Evolutionary conservation across 2,329 filamentous ascomycete genomes (phyloP).

Genomic region (Dothideomycetes sp.): DNA sequence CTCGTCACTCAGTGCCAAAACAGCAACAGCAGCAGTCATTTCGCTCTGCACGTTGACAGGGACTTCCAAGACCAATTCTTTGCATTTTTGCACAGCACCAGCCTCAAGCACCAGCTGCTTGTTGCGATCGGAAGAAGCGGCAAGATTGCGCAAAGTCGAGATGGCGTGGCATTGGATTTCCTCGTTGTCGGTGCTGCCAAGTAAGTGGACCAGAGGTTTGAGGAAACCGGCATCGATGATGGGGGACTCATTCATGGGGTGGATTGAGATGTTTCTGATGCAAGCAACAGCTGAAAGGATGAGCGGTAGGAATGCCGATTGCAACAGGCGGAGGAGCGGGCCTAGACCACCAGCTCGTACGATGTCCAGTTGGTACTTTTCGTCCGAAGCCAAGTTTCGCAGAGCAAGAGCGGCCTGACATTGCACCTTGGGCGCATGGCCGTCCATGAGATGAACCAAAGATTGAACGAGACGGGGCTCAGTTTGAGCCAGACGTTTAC

Average conservation of each 20-base stretch:
- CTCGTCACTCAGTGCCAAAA: slow-evolving; percentile 89
- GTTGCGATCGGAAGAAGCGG: slow-evolving; percentile 93
- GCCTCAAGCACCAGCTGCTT: slow-evolving; percentile 96
- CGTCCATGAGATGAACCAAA: slow-evolving; percentile 93
- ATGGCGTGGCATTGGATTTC: slow-evolving; percentile 99
- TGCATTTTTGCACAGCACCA: slow-evolving; percentile 96
- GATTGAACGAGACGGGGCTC: slow-evolving; percentile 89
- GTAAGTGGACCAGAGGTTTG: slow-evolving; percentile 82
- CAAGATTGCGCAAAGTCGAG: slow-evolving; percentile 88
- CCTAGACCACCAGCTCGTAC: slow-evolving; percentile 79
- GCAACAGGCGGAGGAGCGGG: slow-evolving; percentile 77
- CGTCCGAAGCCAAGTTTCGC: slow-evolving; percentile 90
- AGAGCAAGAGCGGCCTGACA: slow-evolving; percentile 93
- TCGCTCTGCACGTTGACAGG: slow-evolving; percentile 93
- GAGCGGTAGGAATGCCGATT: slow-evolving; percentile 89
- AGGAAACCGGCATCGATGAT: slow-evolving; percentile 97
- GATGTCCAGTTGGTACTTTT: slow-evolving; percentile 97
- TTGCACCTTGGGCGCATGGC: slow-evolving; percentile 92
- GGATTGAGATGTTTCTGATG: slow-evolving; percentile 97
- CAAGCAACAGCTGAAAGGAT: slow-evolving; percentile 96
- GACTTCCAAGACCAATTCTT: slow-evolving; percentile 87
- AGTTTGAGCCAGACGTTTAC: slow-evolving; percentile 81
- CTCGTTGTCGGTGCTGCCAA: slow-evolving; percentile 94
- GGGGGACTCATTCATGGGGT: slow-evolving; percentile 92
- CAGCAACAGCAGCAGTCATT: slow-evolving; percentile 98